Conservation (phyloP, 306 rosid species). For the Rosa lucieae region DNA sequence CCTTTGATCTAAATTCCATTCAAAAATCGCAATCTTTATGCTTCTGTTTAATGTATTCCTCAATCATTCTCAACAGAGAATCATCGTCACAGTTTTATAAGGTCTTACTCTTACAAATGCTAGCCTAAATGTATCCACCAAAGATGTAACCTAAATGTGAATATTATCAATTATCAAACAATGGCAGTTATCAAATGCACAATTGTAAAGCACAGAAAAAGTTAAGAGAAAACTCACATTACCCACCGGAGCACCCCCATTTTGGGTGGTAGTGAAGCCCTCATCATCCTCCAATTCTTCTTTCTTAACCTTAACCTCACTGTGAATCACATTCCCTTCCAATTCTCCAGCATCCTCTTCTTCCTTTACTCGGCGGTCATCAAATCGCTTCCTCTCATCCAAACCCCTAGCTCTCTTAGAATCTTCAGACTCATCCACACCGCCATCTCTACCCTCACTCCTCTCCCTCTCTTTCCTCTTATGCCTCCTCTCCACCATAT, state of each 20-base stretch:
- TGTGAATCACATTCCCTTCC: slow-evolving; percentile 11
- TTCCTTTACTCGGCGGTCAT: slow-evolving; percentile 43
- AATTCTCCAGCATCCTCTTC: slow-evolving; percentile 8
- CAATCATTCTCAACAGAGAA: not conserved
- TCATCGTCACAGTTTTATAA: too few species aligned
- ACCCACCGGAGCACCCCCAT: slow-evolving; percentile 44
- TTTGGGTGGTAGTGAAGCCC: slow-evolving; percentile 25
- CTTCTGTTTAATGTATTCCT: not conserved
- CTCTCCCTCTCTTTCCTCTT: slow-evolving; percentile 84
- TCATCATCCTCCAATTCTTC: slow-evolving; percentile 32
- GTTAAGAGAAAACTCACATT: slow-evolving; percentile 47
- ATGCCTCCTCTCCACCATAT: slow-evolving; percentile 42
- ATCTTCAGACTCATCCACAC: slow-evolving; percentile 33
- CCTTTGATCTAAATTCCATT: not conserved
- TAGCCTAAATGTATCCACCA: not conserved
- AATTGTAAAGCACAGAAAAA: not conserved
- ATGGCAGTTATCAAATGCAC: not conserved
- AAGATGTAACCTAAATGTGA: not conserved
- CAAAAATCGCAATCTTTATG: not conserved
- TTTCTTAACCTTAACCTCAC: slow-evolving; percentile 29
- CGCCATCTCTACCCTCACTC: slow-evolving; percentile 42
- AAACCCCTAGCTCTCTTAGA: slow-evolving; percentile 61
- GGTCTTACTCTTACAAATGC: not conserved
- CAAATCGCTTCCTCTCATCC: slow-evolving; percentile 48
- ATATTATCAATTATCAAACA: not conserved